Evolutionary conservation across 139 green algal genomes (phyloP), one percentile per base, ranked within the genome.

Genomic region (Picochlorum sp.): DNA sequence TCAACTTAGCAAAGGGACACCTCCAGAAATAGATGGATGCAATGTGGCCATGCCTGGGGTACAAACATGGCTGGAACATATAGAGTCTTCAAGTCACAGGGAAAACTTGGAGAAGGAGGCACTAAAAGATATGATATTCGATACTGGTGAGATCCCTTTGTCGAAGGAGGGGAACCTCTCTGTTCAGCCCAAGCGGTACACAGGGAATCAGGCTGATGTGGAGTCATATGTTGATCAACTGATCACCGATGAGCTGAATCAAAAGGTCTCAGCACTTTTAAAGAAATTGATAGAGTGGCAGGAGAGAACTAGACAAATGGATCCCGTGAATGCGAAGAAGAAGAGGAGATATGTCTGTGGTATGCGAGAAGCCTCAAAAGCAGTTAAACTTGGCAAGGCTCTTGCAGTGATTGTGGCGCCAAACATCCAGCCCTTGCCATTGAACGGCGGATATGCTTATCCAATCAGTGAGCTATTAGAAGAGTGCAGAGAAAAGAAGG

Each of bases 401-500:
- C 65, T 69, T 24, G 37, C 45, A 0, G 78, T 94, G 30, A 70
- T 94, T 31, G 63, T 92, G 11, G 86, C 86, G 10, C 86, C 86
- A 57, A 92, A 94, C 77, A 91, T 94, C 30, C 75, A 86, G 16
- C 26, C 56, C 21, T 6, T 62, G 23, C 57, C 34, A 26, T 18
- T 67, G 55, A 66, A 81, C 37, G 70, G 77, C 34, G 73, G 76
- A 16, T 57, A 28, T 7, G 80, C 18, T 47, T 41, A 8, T 18
- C 70, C 63, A 20, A 61, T 63, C 3, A 21, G 26, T 6, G 14
- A 11, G 11, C 13, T 66, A n/a, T 44, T 68, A 15, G 70, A 54
- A 26, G 26, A 60, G 47, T 56, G 61, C 5, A 21, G 15, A 4
- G 57, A 65, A 44, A 30, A 34, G 3, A 63, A 65, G 3, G 57